phyloP scores from a whole-genome alignment of 768 basidiomycete genomes.

The Tylopilus plumbeoviolaceoides region DNA sequence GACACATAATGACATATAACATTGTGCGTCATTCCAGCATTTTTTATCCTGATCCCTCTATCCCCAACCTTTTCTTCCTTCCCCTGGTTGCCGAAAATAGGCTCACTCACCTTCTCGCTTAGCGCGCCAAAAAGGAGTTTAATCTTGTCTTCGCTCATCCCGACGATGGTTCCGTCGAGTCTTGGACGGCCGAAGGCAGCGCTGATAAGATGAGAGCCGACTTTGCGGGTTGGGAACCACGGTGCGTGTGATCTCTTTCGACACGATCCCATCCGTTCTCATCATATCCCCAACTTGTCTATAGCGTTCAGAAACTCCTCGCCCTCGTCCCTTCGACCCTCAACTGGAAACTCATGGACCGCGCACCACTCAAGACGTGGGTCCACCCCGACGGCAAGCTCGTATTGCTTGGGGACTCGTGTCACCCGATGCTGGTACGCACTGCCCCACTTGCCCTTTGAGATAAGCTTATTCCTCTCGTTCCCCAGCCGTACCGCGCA shows the following conservation, averaged over 20 bases:
- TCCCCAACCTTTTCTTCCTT: background rate
- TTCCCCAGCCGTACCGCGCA: conserved; percentile 43
- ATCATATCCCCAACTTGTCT: background rate
- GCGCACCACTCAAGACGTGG: conserved; percentile 46
- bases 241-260: conserved; percentile 28
- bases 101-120: background rate
- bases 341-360: conserved; percentile 47
- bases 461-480: background rate
- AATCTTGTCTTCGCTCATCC: conserved; percentile 45
- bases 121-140: conserved; percentile 38
- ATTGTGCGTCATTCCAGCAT: conserved; percentile 32
- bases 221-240: conserved; percentile 47
- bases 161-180: conserved; percentile 38
- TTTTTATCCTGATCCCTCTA: background rate
- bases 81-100: background rate
- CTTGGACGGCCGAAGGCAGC: conserved; percentile 42
- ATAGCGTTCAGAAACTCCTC: conserved; percentile 45
- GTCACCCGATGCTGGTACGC: conserved; percentile 50
- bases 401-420: conserved; percentile 50
- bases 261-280: background rate
- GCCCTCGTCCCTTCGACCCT: conserved; percentile 42
- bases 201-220: conserved; percentile 44
- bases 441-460: background rate
- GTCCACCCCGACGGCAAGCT: conserved; percentile 41
- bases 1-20: conserved; percentile 43